phyloP scores from a whole-genome alignment of 208 protist genomes.

The Wallacemonas sp. region DNA sequence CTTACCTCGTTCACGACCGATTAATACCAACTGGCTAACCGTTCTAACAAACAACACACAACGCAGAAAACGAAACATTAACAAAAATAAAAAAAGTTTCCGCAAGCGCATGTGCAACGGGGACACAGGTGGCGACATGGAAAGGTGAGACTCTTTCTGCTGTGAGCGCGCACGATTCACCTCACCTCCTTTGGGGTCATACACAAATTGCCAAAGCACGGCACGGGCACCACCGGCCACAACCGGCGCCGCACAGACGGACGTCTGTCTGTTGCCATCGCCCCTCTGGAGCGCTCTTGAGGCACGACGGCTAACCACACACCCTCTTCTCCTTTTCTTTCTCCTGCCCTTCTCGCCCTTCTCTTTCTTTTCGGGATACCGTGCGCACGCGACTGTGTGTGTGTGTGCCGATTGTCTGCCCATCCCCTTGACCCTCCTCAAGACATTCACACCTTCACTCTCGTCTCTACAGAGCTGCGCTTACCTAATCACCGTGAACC shows the following conservation, averaged over 20 bases:
- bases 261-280: constrained; percentile 10
- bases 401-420: not conserved
- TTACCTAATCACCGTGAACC: not conserved
- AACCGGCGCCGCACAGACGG: too few species aligned
- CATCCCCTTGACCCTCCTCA: not conserved
- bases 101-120: too few species aligned
- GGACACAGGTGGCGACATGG: too few species aligned
- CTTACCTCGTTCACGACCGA: not conserved
- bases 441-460: too few species aligned
- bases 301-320: too few species aligned
- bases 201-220: constrained; percentile 14
- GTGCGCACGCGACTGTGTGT: not conserved
- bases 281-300: too few species aligned
- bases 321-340: constrained; percentile 16
- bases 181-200: too few species aligned
- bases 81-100: too few species aligned
- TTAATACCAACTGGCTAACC: not conserved
- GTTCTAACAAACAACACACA: not conserved
- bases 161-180: too few species aligned
- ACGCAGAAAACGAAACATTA: too few species aligned
- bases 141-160: too few species aligned
- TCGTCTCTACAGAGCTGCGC: not conserved
- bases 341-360: constrained; percentile 11
- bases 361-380: not conserved
- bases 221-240: too few species aligned